Base-by-base conservation (phyloP, 768 basidiomycete species). In the Auriscalpium microsporum region DNA sequence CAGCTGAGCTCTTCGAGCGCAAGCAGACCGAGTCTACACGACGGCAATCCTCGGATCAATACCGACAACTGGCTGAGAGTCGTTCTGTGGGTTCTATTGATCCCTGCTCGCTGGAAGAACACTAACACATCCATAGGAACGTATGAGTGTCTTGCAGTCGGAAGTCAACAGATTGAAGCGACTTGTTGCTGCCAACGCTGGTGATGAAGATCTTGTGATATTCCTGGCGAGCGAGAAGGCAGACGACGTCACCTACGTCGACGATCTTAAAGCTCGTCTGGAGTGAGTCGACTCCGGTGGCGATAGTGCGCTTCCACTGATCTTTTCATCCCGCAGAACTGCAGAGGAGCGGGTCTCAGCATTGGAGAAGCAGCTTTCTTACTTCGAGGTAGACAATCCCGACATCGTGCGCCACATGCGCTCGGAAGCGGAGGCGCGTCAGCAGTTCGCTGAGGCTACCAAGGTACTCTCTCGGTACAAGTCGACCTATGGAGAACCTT, bases 151-250 rank as follows among this genome's bases (percentile, higher is more conserved):
- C 33, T 67, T 95, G 23, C 73, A 82, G 58, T 86, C 86, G 1
- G 92, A 97, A 67, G 72, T 87, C 10, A 76, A 73, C 44, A 78
- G 93, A 21, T 74, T 87, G 59, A 90, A 87, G 67, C 77, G 86
- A 14, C 79, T 80, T 34, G 72, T 94, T n/a, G 92, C 89, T 17
- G 90, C 90, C 0, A 71, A 82, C 28, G 74, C 79, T 1, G 83
- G 85, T 7, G 78, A 87, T 21, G 81, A 83, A 57, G 86, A 91
- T 49, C 73, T 92, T 36, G 75, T 94, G 68, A 70, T 71, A 5
- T 90, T 91, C 67, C 77, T 94, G 59, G 72, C 83, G 52, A 74
- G 74, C 46, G 81, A 77, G 17, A 74, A 78, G 45, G 71, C 76
- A 6, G 79, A 81, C 16, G 77, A 83, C 54, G 64, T 68, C 1